These are phyloP conservation scores for Cucurbita moschata DNA, from an alignment of 306 rosid species.

Conservation along the genomic window DNA sequence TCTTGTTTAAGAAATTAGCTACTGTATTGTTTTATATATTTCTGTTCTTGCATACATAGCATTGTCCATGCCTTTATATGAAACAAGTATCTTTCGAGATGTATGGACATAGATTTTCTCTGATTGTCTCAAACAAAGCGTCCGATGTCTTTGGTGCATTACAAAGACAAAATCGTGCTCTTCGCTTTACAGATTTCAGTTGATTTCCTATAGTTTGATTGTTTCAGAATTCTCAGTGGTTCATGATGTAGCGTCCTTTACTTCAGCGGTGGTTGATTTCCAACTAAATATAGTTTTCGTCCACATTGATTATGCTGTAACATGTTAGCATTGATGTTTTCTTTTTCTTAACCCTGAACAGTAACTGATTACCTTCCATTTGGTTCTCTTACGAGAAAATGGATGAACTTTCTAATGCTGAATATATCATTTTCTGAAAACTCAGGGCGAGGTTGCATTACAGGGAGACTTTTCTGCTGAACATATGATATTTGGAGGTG, in stretches of 20 bases:
- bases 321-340: background rate
- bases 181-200: background rate
- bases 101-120: background rate
- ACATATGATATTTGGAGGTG: constrained; percentile 97
- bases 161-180: background rate
- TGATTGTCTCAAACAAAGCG: background rate
- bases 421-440: constrained; percentile 7
- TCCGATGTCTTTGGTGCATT: background rate
- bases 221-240: background rate
- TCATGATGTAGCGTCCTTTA: background rate
- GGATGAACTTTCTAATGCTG: constrained; percentile 9
- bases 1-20: background rate
- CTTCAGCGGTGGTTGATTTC: background rate
- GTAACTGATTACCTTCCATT: background rate
- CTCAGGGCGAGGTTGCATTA: constrained; percentile 89
- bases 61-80: background rate
- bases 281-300: background rate
- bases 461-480: constrained; percentile 98
- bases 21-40: background rate
- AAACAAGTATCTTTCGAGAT: background rate
- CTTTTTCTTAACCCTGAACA: background rate
- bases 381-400: background rate
- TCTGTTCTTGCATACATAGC: background rate
- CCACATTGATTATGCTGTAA: background rate
- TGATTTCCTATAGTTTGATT: background rate